Conservation (phyloP, 192 early-diverging fungal species). For the Coemansia sp. region DNA sequence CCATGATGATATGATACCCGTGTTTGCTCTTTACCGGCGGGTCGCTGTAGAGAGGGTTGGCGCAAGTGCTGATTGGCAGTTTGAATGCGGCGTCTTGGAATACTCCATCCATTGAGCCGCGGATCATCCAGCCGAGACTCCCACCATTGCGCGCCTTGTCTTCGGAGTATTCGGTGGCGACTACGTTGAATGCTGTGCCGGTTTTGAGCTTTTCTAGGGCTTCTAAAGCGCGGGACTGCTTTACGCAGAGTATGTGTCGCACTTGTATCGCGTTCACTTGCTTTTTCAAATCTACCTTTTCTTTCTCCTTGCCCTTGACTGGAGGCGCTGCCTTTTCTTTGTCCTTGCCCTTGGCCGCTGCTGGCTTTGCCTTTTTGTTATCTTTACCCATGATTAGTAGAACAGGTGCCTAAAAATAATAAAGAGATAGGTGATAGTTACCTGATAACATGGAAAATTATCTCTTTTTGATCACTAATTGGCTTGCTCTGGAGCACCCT, state of each 20-base stretch:
- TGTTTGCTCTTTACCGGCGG: constrained; percentile 71
- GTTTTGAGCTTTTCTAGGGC: constrained; percentile 68
- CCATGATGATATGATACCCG: constrained; percentile 90
- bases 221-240: constrained; percentile 70
- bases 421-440: not conserved
- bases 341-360: not conserved
- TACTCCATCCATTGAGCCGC: constrained; percentile 73
- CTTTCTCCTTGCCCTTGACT: constrained; percentile 4
- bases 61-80: constrained; percentile 66
- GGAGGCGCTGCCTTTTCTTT: not conserved
- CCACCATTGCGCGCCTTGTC: constrained; percentile 85
- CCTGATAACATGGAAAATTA: not conserved
- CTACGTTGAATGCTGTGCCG: constrained; percentile 64
- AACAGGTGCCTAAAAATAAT: not conserved
- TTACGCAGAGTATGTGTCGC: constrained; percentile 86
- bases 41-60: constrained; percentile 69
- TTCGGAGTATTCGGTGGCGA: constrained; percentile 76
- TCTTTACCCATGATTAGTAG: not conserved
- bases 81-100: constrained; percentile 85
- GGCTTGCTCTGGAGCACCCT: no score
- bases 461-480: not conserved
- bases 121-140: constrained; percentile 74
- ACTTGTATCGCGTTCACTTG: constrained; percentile 66
- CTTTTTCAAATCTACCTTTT: constrained; percentile 48
- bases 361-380: constrained; percentile 3